phyloP scores from a whole-genome alignment of 148 eudicot species.

The Pouteria glomerata region DNA sequence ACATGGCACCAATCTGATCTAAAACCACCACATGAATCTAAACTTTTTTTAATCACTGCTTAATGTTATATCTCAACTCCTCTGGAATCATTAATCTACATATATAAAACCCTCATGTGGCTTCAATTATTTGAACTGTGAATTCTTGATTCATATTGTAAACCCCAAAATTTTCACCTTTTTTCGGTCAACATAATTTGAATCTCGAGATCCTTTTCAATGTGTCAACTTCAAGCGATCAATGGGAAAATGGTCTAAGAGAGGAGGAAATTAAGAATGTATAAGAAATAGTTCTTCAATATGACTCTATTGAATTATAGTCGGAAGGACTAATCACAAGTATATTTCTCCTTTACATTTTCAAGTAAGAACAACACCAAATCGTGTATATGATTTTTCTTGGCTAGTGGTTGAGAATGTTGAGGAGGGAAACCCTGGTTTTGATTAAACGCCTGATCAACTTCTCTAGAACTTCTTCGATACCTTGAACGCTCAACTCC shows the following conservation, averaged over 20 bases:
- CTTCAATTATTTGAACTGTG: too few relatives aligned
- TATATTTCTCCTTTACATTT: neutral
- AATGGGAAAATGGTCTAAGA: neutral
- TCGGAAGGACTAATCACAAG: neutral
- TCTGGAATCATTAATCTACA: too few relatives aligned
- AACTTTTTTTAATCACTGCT: too few relatives aligned
- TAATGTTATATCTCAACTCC: too few relatives aligned
- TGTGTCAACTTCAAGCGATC: neutral
- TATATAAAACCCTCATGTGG: too few relatives aligned
- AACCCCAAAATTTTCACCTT: neutral
- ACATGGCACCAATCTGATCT: too few relatives aligned
- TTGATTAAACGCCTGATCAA: conserved; percentile 27
- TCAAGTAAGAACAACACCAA: neutral
- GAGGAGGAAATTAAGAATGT: neutral
- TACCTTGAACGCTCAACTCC: conserved; percentile 12
- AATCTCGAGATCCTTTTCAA: too few relatives aligned
- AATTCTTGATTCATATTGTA: neutral
- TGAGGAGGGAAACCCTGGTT: conserved; percentile 28
- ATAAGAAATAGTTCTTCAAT: neutral
- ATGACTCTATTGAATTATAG: neutral
- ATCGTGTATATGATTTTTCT: neutral
- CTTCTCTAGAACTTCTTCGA: conserved; percentile 22
- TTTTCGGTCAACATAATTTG: too few relatives aligned
- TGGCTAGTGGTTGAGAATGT: conserved; percentile 19
- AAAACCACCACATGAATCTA: too few relatives aligned